Evolutionary conservation across 768 basidiomycete species (phyloP), one percentile per base, ranked within the genome.

Genomic region (Porphyrellus cyaneotinctus): DNA sequence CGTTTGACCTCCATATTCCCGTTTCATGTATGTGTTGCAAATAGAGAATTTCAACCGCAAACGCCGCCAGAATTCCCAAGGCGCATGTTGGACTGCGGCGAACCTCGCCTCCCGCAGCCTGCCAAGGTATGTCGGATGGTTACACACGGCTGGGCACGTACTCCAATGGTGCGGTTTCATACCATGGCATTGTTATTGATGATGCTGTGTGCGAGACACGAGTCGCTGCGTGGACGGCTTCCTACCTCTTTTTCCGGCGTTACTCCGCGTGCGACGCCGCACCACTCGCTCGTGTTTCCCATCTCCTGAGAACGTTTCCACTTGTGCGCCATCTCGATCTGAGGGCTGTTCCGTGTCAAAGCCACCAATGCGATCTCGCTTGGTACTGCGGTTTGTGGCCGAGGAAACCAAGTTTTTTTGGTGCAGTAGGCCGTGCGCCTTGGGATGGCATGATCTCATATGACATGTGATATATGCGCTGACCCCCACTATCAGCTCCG

Each of bases 1-100:
- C 37, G 18, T 32, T 33, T 24, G 39, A n/a, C n/a, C n/a, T n/a
- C n/a, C n/a, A n/a, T n/a, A n/a, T n/a, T n/a, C n/a, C 18, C 33
- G 20, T 56, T 20, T 28, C 32, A 26, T 35, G 20, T 33, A 38
- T 26, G 22, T 42, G 44, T 64, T 57, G 47, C 62, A 48, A 61
- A 62, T 62, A 62, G 60, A 63, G 37, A 22, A 44, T 28, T 35
- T 9, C 26, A 28, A 28, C 4, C 26, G 26, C 6, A 31, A 44
- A 51, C 24, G n/a, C 17, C 20, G 20, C 14, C 47, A 30, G 14
- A 31, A 35, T 33, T 41, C 22, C 31, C 43, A 26, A 32, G 8
- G 18, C 24, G 23, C 32, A 14, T 23, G 47, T 9, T 43, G 26
- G 13, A 23, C 28, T 30, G 47, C 31, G 23, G 39, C 31, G 48